phyloP scores from a whole-genome alignment of 2,329 filamentous ascomycete species.

The Sarocladium oryzae region DNA sequence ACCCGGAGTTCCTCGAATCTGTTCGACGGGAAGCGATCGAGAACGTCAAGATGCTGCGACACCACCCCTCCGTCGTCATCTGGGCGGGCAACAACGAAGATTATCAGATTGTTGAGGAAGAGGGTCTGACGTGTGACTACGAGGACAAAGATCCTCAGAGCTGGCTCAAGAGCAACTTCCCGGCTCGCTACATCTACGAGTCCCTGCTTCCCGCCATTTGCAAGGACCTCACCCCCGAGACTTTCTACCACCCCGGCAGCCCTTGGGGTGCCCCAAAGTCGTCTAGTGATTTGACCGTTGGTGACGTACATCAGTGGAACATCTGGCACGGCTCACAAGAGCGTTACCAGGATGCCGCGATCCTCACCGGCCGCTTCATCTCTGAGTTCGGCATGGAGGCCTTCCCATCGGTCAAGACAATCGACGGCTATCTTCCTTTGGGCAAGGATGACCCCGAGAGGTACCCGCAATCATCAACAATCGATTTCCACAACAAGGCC shows the following conservation, averaged over 20 bases:
- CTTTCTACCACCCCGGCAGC: constrained; percentile 64
- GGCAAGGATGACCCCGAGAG: constrained; percentile 48
- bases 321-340: constrained; percentile 67
- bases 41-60: constrained; percentile 52
- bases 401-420: constrained; percentile 62
- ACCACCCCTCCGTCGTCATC: constrained; percentile 63
- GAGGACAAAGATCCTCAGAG: constrained; percentile 66
- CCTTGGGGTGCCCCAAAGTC: constrained; percentile 54
- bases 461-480: constrained; percentile 22
- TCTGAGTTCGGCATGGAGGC: constrained; percentile 70
- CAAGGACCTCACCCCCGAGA: constrained; percentile 55
- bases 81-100: constrained; percentile 80
- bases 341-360: constrained; percentile 69
- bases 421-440: constrained; percentile 45
- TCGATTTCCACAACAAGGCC: constrained; percentile 78
- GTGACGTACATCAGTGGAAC: constrained; percentile 71
- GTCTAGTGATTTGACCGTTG: constrained; percentile 60
- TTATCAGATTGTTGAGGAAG: constrained; percentile 68
- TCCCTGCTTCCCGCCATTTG: constrained; percentile 20
- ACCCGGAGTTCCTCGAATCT: constrained; percentile 49
- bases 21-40: constrained; percentile 54
- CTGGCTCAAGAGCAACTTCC: constrained; percentile 75
- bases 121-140: constrained; percentile 63
- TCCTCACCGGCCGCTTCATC: constrained; percentile 67
- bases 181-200: constrained; percentile 74